Percentiles rank a stretch among this genome's conserved stretches.
Conservation (phyloP, 257 asterid species). For the Solanum habrochaites region DNA sequence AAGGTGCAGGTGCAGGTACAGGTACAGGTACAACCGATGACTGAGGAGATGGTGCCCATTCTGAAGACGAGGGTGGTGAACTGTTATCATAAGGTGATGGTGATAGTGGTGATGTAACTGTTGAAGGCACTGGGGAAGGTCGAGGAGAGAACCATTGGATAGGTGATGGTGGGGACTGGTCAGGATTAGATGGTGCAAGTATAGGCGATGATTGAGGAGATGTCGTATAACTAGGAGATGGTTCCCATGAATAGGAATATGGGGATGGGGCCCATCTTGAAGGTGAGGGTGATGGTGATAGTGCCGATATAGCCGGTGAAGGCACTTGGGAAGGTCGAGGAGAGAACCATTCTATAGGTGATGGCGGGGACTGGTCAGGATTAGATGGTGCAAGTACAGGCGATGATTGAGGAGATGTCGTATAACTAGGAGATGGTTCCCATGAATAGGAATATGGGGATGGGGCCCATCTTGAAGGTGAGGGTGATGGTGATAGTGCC, state of each 20-base stretch:
- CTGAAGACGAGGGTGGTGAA: not conserved
- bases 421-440: not conserved
- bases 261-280: not conserved
- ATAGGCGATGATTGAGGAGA: not conserved
- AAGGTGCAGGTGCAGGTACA: not conserved
- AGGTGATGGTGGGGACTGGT: not conserved
- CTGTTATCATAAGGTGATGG: not conserved
- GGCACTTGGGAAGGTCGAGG: not conserved
- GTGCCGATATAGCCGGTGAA: not conserved
- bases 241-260: not conserved
- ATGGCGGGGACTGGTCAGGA: not conserved
- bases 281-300: not conserved
- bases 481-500: not conserved
- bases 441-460: not conserved
- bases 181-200: not conserved
- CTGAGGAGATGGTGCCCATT: not conserved
- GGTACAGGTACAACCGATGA: not conserved
- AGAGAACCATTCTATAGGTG: not conserved
- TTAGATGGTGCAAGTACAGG: not conserved
- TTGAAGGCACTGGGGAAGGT: not conserved
- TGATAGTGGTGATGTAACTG: not conserved
- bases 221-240: not conserved
- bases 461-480: not conserved
- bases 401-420: not conserved
- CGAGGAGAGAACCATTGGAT: not conserved